Base-by-base conservation (phyloP, 345 rosid species). In the Brassica nigra region DNA sequence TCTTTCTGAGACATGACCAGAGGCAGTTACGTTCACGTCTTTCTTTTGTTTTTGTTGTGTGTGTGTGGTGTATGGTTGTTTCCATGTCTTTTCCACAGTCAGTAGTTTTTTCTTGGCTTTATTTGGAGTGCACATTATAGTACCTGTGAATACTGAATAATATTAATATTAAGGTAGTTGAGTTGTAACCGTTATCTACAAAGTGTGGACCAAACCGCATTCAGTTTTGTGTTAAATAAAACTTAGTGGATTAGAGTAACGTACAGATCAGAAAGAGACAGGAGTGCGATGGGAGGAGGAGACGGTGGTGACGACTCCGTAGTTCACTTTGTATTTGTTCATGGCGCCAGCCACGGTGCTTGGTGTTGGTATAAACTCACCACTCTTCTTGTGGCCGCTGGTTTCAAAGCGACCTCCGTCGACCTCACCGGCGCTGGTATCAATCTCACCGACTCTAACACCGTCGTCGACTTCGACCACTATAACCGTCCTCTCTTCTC, bases 351-450 rank as follows among this genome's bases (percentile, higher is more conserved):
- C 30, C 84, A 81, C 6, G 84, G 84, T 42, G 80, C 18, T 55
- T 81, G 84, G 84, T 81, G 61, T 54, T 54, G 61, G 61, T 54
- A 54, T 54, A 54, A 54, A 54, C 27, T 54, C 27, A 54, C 61
- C 61, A 54, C 61, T 54, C 61, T 54, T 54, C 23, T 54, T 54
- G 80, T 58, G 1, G 6, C 76, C 11, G 80, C 83, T 1, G 83
- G 83, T 14, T 71, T 63, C 34, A 71, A 76, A 31, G 30, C 73
- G 8, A 57, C 80, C 47, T 47, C 80, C 4, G 69, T 76, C 0
- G 83, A 81, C 8, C 74, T 81, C 8, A 65, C 80, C 57, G 83
- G 80, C 1, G 77, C 80, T 31, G 83, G 83, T 8, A 76, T 81
- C 70, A 76, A 14, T 74, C 74, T 76, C 28, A 81, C 72, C 1